Conservation (phyloP, 257 asterid species). For the Leonotis leonurus region DNA sequence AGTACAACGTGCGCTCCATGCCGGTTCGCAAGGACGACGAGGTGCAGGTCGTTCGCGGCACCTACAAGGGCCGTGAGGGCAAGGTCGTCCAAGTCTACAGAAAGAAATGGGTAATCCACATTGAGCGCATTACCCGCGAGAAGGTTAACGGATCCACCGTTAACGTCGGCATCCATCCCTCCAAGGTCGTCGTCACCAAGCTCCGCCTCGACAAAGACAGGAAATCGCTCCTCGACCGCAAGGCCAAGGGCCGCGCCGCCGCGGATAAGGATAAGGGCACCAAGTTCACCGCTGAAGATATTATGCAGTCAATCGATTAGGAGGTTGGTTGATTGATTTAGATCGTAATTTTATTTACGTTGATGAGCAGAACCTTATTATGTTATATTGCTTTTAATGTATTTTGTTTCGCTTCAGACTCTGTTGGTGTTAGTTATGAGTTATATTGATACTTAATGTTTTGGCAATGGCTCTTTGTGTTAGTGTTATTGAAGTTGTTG, state of each 20-base stretch:
- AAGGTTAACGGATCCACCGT: constrained; percentile 70
- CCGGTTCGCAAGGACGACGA: constrained; percentile 80
- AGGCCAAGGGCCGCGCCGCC: constrained; percentile 68
- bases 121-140: constrained; percentile 73
- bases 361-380: neutral
- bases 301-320: constrained; percentile 59
- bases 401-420: neutral
- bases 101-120: constrained; percentile 70
- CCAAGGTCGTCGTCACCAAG: constrained; percentile 58
- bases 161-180: constrained; percentile 64
- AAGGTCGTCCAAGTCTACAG: constrained; percentile 65
- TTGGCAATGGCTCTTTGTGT: too few relatives aligned
- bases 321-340: constrained; percentile 18
- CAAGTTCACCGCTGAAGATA: constrained; percentile 61
- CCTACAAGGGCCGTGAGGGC: constrained; percentile 71
- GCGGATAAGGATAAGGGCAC: constrained; percentile 69
- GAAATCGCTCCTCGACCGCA: constrained; percentile 53
- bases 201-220: constrained; percentile 66
- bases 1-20: constrained; percentile 65
- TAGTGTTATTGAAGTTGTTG: neutral
- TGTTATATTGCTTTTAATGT: constrained; percentile 8
- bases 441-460: neutral
- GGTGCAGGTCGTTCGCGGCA: constrained; percentile 66
- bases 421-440: neutral
- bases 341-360: neutral